phyloP scores from a whole-genome alignment of 176 grass and related monocot genomes.

The Aegilops tauschii region DNA sequence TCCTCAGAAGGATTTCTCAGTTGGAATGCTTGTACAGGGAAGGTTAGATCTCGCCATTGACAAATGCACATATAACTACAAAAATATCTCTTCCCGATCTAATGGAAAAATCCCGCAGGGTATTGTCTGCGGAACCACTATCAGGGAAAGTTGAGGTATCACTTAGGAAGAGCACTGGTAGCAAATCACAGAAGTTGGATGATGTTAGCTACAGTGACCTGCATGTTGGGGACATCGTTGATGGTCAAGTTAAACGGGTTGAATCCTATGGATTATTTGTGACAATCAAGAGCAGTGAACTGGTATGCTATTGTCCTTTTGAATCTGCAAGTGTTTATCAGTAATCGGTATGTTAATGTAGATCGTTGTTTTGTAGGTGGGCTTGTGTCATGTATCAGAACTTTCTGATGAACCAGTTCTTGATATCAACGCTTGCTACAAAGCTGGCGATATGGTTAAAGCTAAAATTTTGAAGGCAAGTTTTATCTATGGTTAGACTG shows the following conservation, averaged over 20 bases:
- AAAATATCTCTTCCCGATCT: not conserved
- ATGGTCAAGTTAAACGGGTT: conserved; percentile 74
- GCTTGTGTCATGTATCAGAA: conserved; percentile 92
- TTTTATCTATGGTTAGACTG: not conserved
- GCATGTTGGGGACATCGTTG: conserved; percentile 64
- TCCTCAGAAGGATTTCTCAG: conserved; percentile 78
- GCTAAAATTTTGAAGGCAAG: conserved; percentile 87
- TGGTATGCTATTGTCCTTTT: conserved; percentile 47
- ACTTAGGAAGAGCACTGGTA: conserved; percentile 48
- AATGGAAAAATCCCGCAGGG: conserved; percentile 43
- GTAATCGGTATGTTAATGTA: conserved; percentile 18
- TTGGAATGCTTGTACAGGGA: conserved; percentile 84
- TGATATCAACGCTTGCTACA: conserved; percentile 65
- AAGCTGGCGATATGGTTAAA: conserved; percentile 71
- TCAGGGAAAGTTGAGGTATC: conserved; percentile 85
- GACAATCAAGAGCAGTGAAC: conserved; percentile 55
- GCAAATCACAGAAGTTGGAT: conserved; percentile 41
- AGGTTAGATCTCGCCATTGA: conserved; percentile 45
- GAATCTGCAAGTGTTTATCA: not conserved
- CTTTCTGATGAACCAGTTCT: conserved; percentile 76
- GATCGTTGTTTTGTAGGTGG: conserved; percentile 65
- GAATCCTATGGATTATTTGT: conserved; percentile 90
- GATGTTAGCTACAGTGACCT: conserved; percentile 51
- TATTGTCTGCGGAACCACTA: conserved; percentile 59
- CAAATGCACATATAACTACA: conserved; percentile 7